Evolutionary conservation across 2,329 filamentous ascomycete species (phyloP).

Genomic region (Colletotrichum lentis): DNA sequence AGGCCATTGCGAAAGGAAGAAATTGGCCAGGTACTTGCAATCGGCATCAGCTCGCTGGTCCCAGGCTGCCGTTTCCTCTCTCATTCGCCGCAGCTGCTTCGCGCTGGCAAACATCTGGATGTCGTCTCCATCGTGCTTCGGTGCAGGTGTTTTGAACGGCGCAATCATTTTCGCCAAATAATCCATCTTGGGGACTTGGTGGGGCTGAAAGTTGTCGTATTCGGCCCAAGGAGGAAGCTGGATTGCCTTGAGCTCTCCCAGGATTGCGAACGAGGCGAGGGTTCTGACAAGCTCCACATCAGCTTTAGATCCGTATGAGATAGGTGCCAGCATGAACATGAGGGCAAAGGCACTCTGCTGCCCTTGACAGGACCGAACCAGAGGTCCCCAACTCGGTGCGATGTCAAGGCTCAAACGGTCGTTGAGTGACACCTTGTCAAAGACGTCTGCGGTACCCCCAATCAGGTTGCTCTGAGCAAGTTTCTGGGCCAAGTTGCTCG

Average conservation of each 20-base stretch:
- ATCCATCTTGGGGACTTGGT: slow-evolving; percentile 46
- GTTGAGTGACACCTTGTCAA: slow-evolving; percentile 47
- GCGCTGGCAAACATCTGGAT: slow-evolving; percentile 42
- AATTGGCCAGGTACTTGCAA: slow-evolving; percentile 50
- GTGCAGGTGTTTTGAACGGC: slow-evolving; percentile 44
- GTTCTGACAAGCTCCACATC: slow-evolving; percentile 53
- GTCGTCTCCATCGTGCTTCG: slow-evolving; percentile 41
- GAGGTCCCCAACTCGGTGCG: slow-evolving; percentile 52
- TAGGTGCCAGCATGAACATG: slow-evolving; percentile 56
- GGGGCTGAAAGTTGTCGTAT: slow-evolving; percentile 48
- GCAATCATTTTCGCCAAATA: slow-evolving; percentile 47
- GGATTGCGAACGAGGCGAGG: slow-evolving; percentile 55
- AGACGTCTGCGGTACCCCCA: slow-evolving; percentile 48
- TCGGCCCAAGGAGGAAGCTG: slow-evolving; percentile 47
- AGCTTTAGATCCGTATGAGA: slow-evolving; percentile 52
- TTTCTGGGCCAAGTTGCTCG: slow-evolving; percentile 28
- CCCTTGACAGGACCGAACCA: slow-evolving; percentile 50
- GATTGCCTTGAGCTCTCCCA: slow-evolving; percentile 50
- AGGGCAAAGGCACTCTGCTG: slow-evolving; percentile 47
- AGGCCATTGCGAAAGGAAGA: slow-evolving; percentile 58
- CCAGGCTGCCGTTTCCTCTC: slow-evolving; percentile 44
- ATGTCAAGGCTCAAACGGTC: slow-evolving; percentile 52
- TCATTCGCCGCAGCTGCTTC: slow-evolving; percentile 46
- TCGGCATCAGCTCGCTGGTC: slow-evolving; percentile 46
- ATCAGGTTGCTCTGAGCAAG: slow-evolving; percentile 42